Conservation (phyloP, 23 red algal species). For the Pyropia haitanensis region DNA sequence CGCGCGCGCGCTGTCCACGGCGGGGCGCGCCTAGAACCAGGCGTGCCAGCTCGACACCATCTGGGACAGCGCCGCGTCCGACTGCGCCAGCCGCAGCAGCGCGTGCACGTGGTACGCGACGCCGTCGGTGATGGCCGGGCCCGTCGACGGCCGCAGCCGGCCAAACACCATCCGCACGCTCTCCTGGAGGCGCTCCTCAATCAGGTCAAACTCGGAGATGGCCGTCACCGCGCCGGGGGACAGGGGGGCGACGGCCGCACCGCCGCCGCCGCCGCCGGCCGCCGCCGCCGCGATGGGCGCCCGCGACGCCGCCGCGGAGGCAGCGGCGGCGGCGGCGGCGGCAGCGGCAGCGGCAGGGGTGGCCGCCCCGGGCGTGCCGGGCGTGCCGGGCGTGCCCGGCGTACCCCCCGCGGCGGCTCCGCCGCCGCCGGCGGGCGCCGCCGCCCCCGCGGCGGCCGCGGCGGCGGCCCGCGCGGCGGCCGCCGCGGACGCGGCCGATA, state of each 20-base stretch:
- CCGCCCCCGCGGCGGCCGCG: not conserved
- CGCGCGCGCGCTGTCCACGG: too few species aligned
- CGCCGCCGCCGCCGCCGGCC: not conserved
- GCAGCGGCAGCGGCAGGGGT: not conserved
- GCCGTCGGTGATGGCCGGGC: not conserved
- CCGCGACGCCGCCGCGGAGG: conserved; percentile 4
- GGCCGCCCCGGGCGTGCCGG: not conserved
- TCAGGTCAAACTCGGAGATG: conserved; percentile 1
- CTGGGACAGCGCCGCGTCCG: conserved; percentile 20
- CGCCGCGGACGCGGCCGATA: not conserved
- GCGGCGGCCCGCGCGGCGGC: not conserved
- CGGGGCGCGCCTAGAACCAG: conserved; percentile 24
- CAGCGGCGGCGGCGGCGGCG: not conserved
- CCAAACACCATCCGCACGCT: conserved; percentile 5
- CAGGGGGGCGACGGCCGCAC: not conserved
- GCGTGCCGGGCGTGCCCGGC: conserved; percentile 1
- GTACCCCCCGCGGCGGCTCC: too few species aligned
- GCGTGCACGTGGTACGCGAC: conserved; percentile 8
- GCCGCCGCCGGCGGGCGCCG: too few species aligned
- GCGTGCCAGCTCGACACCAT: conserved; percentile 72
- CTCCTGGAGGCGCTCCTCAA: conserved; percentile 18
- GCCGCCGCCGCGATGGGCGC: not conserved
- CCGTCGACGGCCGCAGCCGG: not conserved
- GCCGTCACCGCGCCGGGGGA: conserved; percentile 4
- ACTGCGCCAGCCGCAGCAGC: conserved; percentile 24